Evolutionary conservation across 805 yeast genomes (phyloP).

Genomic region (Saitoella complicata): DNA sequence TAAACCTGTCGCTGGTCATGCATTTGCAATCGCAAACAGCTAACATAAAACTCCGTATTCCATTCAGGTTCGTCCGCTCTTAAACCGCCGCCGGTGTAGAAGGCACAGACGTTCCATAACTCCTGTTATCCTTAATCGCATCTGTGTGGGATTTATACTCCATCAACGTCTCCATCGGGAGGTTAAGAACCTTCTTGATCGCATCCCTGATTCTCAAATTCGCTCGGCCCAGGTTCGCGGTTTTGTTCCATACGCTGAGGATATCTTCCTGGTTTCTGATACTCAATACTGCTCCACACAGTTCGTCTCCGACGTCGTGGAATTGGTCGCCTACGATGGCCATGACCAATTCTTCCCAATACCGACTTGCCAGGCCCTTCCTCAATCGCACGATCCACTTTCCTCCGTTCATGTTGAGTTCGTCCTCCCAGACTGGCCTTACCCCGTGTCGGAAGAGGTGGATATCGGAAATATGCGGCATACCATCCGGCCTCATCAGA

Average conservation of each 20-base stretch:
- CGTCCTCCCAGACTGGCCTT: conserved; percentile 98
- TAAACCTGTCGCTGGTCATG: no score
- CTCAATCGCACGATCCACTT: conserved; percentile 73
- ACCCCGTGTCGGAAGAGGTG: conserved; percentile 87
- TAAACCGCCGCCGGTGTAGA: no score
- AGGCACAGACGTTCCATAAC: no score
- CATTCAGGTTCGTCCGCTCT: no score
- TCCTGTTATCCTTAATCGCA: no score
- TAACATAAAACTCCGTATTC: no score
- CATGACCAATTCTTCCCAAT: conserved; percentile 31
- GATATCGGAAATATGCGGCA: conserved; percentile 87
- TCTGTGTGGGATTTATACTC: no score
- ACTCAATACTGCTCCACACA: conserved; percentile 44
- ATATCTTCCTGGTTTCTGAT: conserved; percentile 44
- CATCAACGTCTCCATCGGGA: background rate
- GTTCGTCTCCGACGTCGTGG: conserved; percentile 25
- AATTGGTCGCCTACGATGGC: conserved; percentile 34
- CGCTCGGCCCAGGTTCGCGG: conserved; percentile 19
- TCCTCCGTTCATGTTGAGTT: conserved; percentile 74
- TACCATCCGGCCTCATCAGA: conserved; percentile 73
- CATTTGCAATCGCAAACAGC: no score
- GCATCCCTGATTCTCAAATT: conserved; percentile 14
- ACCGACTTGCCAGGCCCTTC: conserved; percentile 25
- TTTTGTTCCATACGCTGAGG: conserved; percentile 44
- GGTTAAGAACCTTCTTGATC: conserved; percentile 10